phyloP scores from a whole-genome alignment of 306 rosid species.

The Lathyrus tuberosus region DNA sequence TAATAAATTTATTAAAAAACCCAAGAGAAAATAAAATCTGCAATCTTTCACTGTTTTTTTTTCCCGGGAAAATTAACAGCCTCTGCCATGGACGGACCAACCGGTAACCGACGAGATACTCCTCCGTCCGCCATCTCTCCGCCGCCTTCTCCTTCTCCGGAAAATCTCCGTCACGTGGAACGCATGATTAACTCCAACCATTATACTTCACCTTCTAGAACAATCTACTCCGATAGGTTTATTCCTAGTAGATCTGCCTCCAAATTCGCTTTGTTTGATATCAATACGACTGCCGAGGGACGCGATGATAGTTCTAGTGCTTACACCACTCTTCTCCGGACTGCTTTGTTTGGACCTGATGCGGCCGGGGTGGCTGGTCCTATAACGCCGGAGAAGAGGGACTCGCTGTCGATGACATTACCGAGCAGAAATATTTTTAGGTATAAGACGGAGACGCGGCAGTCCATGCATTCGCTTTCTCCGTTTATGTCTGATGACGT shows the following conservation, averaged over 20 bases:
- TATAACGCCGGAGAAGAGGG: slow-evolving; percentile 66
- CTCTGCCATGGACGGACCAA: slow-evolving; percentile 58
- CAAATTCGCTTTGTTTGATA: slow-evolving; percentile 77
- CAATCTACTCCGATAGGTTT: slow-evolving; percentile 93
- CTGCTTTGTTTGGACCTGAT: slow-evolving; percentile 84
- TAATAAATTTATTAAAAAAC: not conserved
- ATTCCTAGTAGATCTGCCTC: slow-evolving; percentile 95
- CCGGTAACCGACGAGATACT: slow-evolving; percentile 56
- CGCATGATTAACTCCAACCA: slow-evolving; percentile 78
- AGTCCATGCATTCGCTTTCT: slow-evolving; percentile 76
- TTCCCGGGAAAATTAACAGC: slow-evolving; percentile 48
- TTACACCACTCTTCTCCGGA: slow-evolving; percentile 71
- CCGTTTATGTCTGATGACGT: slow-evolving; percentile 79
- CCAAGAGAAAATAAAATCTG: not conserved
- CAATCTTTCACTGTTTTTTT: slow-evolving; percentile 35
- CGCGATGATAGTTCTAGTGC: slow-evolving; percentile 73
- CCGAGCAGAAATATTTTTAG: slow-evolving; percentile 88
- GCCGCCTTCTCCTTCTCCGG: slow-evolving; percentile 39
- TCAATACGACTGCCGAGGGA: slow-evolving; percentile 53
- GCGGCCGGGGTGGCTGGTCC: slow-evolving; percentile 66
- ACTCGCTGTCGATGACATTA: slow-evolving; percentile 46
- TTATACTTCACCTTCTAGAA: slow-evolving; percentile 71
- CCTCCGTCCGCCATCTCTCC: slow-evolving; percentile 46
- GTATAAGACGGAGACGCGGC: slow-evolving; percentile 84
- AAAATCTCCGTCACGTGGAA: slow-evolving; percentile 53